Evolutionary conservation across 768 basidiomycete species (phyloP), one percentile per base, ranked within the genome.

Genomic region (Panaeolus papilionaceus): DNA sequence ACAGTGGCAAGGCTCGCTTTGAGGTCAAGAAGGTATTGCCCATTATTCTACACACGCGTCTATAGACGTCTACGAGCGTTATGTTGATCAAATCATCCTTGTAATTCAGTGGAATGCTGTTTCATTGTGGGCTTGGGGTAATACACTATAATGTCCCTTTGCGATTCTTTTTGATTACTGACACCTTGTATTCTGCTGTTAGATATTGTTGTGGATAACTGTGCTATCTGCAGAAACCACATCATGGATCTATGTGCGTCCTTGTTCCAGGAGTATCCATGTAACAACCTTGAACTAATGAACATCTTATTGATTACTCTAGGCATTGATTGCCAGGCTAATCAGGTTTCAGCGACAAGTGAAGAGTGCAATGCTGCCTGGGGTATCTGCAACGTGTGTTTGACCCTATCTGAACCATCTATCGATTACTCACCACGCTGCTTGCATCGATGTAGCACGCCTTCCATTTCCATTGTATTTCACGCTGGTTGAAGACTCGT

Each of bases 301-400:
- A 61, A 26, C 37, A 61, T 26, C 47, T 65, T 33, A 62, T 45
- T 64, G 63, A 28, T 58, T 64, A 58, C 38, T 45, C n/a, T 40
- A 99, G 97, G 98, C 83, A 99, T 99, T 78, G 98, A 99, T 77
- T 99, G 98, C 79, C 98, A 99, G 78, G 98, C 98, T 51, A 99
- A 99, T 78, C 98, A 99, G 77, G 94, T 96, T 4, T 98, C 96
- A 33, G 94, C 96, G 14, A 95, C 95, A 8, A 95, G 91, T 72
- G 97, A 99, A 74, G 97, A 97, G 76, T 96, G 95, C 75, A 98
- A 97, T 66, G 96, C 96, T 2, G 97, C 97, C 2, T 99, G 98
- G 98, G 98, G 98, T 62, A 96, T 97, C 62, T 99, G 98, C 79
- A 99, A 99, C 78, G 97, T 97, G 75, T 44, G 88, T 78, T 40